A percentile compares a stretch with the other conserved stretches of the same genome.
Conservation (phyloP, 495 filamentous ascomycete genomes). For the Penicillium odoratum region DNA sequence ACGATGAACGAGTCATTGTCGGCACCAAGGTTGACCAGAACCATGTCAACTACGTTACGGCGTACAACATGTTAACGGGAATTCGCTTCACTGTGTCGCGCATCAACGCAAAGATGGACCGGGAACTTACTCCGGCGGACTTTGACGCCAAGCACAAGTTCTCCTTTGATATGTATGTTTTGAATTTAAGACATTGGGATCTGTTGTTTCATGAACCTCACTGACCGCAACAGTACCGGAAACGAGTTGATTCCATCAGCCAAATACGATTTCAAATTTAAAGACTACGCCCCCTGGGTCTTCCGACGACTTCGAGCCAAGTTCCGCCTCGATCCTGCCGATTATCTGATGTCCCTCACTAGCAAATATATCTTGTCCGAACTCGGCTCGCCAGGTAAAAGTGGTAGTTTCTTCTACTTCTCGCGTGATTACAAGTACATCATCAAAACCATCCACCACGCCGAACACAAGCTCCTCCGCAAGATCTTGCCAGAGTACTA, state of each 20-base stretch:
- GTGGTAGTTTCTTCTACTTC: constrained; percentile 99
- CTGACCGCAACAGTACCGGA: constrained; percentile 63
- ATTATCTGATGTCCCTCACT: constrained; percentile 97
- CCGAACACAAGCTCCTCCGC: constrained; percentile 91
- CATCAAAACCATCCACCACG: constrained; percentile 99
- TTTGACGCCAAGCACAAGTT: constrained; percentile 94
- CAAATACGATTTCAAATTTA: constrained; percentile 99
- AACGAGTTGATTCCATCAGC: constrained; percentile 97
- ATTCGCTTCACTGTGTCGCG: constrained; percentile 96
- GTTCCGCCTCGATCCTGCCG: constrained; percentile 91
- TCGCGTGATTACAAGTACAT: constrained; percentile 99
- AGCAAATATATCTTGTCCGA: constrained; percentile 99
- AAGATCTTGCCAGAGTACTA: constrained; percentile 94
- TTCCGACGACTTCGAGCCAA: constrained; percentile 89
- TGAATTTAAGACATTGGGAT: neutral
- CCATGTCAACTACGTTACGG: constrained; percentile 96
- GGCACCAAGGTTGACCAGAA: constrained; percentile 97
- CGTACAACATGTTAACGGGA: constrained; percentile 99
- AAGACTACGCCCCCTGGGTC: constrained; percentile 99
- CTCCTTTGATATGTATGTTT: constrained; percentile 95
- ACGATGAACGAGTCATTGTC: constrained; percentile 92
- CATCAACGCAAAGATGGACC: constrained; percentile 95
- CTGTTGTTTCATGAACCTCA: constrained; percentile 2
- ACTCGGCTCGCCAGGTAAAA: constrained; percentile 95
- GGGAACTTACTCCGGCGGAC: constrained; percentile 82